Conservation (phyloP, 371 early-diverging fungal species). For the Syncephalastrum sp. region DNA sequence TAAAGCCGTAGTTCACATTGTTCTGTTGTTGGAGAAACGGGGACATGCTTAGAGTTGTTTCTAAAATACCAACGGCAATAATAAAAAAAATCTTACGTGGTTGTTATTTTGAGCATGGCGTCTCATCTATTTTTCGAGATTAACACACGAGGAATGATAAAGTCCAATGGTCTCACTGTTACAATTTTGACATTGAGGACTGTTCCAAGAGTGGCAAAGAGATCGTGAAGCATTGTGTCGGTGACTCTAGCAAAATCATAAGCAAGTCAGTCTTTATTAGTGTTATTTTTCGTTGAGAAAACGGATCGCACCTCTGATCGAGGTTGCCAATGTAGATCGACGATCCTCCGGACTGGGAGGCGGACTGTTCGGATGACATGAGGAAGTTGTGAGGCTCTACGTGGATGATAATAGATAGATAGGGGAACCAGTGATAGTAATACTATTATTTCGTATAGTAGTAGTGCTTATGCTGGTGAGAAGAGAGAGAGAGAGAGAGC, state of each 20-base stretch:
- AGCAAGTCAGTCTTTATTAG: not conserved
- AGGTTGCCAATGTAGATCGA: conserved; percentile 84
- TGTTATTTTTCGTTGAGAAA: not conserved
- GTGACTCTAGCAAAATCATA: conserved; percentile 46
- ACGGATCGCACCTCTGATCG: conserved; percentile 61
- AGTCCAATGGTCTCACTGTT: conserved; percentile 55
- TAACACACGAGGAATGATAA: no score
- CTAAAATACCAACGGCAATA: not conserved
- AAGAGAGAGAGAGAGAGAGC: no score
- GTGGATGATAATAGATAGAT: no score
- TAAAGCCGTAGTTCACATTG: conserved; percentile 66
- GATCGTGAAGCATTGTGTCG: conserved; percentile 69
- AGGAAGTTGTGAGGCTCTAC: no score
- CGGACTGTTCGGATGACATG: no score
- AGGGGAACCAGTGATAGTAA: no score
- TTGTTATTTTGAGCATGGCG: conserved; percentile 1
- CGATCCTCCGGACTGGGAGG: no score
- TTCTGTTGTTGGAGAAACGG: not conserved
- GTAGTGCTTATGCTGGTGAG: no score
- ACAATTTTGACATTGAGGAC: conserved; percentile 80
- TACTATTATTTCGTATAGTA: no score
- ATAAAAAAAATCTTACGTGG: conserved; percentile 15
- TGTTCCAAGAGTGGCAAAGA: conserved; percentile 68
- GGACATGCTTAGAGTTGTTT: not conserved
- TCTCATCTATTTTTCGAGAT: conserved; percentile 14